phyloP scores from a whole-genome alignment of 345 rosid species.

The Orychophragmus violaceus region DNA sequence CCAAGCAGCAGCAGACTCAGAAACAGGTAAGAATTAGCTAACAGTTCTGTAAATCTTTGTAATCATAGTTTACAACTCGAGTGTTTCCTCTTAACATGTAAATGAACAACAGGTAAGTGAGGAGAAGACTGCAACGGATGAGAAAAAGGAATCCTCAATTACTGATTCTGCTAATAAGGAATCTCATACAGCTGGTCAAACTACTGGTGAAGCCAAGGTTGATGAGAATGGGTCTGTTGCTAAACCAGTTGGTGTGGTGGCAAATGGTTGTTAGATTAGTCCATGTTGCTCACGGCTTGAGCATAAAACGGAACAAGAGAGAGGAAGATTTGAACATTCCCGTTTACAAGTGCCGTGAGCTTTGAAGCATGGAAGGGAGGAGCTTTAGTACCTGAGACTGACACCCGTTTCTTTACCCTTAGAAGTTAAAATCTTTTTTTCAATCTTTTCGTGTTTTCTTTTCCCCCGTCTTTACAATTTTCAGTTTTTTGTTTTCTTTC shows the following conservation, averaged over 20 bases:
- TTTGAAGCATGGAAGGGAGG: slow-evolving; percentile 25
- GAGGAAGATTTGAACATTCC: slow-evolving; percentile 20
- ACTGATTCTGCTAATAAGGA: slow-evolving; percentile 29
- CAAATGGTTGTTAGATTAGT: slow-evolving; percentile 38
- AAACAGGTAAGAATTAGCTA: slow-evolving; percentile 23
- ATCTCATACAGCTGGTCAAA: slow-evolving; percentile 18
- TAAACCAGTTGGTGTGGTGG: slow-evolving; percentile 28
- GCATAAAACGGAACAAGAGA: slow-evolving; percentile 8
- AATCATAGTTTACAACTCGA: background rate
- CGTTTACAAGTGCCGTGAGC: slow-evolving; percentile 26
- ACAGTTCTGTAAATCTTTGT: background rate
- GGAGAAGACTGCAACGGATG: slow-evolving; percentile 33
- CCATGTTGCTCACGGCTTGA: slow-evolving; percentile 21
- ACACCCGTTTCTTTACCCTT: slow-evolving; percentile 13
- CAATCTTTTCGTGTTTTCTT: slow-evolving; percentile 6
- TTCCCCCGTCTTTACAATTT: slow-evolving; percentile 8
- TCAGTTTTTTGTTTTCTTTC: background rate
- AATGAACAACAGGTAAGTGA: slow-evolving; percentile 33
- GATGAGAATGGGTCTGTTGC: slow-evolving; percentile 34
- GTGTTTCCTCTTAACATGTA: background rate
- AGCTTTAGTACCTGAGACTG: slow-evolving; percentile 3
- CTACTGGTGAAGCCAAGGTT: slow-evolving; percentile 25
- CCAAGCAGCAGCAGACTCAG: slow-evolving; percentile 74
- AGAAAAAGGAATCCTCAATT: slow-evolving; percentile 29
- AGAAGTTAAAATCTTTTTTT: slow-evolving; percentile 24